Percentiles rank a stretch among this genome's conserved stretches.
phyloP scores from a whole-genome alignment of 768 basidiomycete species.

The Suillus variegatus region DNA sequence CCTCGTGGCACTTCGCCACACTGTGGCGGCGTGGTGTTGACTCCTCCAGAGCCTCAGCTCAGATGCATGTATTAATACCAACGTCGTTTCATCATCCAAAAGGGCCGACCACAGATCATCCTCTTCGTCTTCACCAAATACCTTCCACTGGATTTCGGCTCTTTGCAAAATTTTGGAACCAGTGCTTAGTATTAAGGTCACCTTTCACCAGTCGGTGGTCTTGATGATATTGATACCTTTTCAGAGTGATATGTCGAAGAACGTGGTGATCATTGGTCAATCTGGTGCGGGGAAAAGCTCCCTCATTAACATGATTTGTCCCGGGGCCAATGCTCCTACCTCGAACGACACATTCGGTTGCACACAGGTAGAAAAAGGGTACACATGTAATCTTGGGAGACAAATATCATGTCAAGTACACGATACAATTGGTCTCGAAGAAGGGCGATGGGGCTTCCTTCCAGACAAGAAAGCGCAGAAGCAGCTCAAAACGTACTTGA shows the following conservation, averaged over 20 bases:
- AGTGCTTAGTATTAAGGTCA: no score
- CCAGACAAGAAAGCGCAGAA: no score
- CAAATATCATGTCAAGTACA: background rate
- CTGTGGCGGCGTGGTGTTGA: background rate
- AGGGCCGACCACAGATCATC: background rate
- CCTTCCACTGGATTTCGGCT: background rate
- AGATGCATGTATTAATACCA: background rate
- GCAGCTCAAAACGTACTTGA: no score
- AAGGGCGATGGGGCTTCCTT: no score
- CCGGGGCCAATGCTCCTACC: fast-evolving
- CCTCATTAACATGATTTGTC: background rate
- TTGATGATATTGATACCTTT: background rate
- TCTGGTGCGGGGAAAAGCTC: background rate
- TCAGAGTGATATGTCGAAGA: background rate
- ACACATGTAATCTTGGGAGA: no score
- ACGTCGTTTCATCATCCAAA: background rate
- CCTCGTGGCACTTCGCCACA: background rate
- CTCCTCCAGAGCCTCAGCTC: background rate
- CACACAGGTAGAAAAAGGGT: background rate
- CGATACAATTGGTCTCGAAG: background rate
- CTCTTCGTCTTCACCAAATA: background rate
- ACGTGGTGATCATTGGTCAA: background rate
- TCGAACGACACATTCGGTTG: background rate
- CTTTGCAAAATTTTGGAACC: no score
- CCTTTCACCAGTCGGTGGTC: background rate